Percentiles rank a stretch among this genome's conserved stretches.
Evolutionary conservation across 306 rosid species (phyloP).

Genomic region (Quercus robur): DNA sequence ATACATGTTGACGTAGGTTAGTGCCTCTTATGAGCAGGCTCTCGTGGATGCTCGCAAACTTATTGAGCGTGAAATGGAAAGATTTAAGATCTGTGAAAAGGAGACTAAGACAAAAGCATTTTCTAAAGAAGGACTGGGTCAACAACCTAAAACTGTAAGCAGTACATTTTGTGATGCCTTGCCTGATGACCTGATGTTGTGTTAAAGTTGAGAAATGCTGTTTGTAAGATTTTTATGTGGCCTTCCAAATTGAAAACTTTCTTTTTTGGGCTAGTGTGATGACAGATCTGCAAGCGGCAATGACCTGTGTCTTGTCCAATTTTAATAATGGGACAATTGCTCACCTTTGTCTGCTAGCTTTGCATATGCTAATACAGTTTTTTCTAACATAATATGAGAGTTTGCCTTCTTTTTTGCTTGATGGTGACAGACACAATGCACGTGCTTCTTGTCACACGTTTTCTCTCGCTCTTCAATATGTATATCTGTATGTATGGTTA

Average conservation of each 20-base stretch:
- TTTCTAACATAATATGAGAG: background rate
- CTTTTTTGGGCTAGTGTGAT: background rate
- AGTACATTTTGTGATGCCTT: background rate
- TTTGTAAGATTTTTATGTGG: background rate
- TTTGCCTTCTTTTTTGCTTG: background rate
- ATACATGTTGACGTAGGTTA: constrained; percentile 61
- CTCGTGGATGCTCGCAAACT: constrained; percentile 93
- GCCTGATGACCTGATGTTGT: background rate
- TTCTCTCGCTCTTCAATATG: background rate
- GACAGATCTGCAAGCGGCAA: background rate
- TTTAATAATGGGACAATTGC: background rate
- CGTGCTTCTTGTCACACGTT: background rate
- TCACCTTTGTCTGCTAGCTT: background rate
- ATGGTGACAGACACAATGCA: background rate
- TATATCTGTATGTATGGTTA: too few relatives aligned
- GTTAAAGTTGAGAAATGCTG: background rate
- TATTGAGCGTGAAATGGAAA: constrained; percentile 98
- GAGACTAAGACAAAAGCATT: constrained; percentile 98
- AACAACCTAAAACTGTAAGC: constrained; percentile 95
- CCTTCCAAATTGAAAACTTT: constrained; percentile 5
- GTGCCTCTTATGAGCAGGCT: constrained; percentile 98
- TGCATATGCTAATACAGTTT: background rate
- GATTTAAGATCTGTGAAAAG: constrained; percentile 94
- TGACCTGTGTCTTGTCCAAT: background rate
- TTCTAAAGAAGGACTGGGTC: constrained; percentile 97